phyloP scores from a whole-genome alignment of 2,329 filamentous ascomycete species.

The Neopestalotiopsis clavispora region DNA sequence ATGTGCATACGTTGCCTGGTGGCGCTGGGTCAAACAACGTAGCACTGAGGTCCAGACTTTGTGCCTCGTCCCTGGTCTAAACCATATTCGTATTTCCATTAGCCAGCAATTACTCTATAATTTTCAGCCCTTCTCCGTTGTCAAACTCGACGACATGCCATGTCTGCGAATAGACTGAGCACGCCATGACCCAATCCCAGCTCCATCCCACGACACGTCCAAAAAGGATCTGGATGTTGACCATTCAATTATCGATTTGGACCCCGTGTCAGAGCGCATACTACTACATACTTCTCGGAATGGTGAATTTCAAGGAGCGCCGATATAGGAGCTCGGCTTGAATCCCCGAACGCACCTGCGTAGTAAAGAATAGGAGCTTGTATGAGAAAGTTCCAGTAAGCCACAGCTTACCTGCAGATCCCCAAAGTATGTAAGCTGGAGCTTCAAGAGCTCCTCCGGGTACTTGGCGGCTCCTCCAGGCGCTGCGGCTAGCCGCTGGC shows the following conservation, averaged over 20 bases:
- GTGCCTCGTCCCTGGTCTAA: slow-evolving; percentile 1
- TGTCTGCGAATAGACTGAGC: not conserved
- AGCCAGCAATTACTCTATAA: slow-evolving; percentile 2
- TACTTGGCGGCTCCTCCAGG: not conserved
- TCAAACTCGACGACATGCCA: slow-evolving; percentile 9
- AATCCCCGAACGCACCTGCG: not conserved
- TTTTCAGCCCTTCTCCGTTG: slow-evolving; percentile 1
- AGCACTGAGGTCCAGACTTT: not conserved
- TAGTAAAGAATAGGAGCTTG: not conserved
- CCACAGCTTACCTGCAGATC: not conserved
- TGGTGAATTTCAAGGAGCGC: not conserved
- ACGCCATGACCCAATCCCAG: not conserved
- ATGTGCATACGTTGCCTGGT: not conserved
- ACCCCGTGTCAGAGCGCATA: not conserved
- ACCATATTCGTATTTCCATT: not conserved
- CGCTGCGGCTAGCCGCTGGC: not conserved
- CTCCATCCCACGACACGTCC: not conserved
- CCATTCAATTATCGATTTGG: not conserved
- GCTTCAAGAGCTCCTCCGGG: not conserved
- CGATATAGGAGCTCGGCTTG: not conserved
- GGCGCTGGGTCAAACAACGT: not conserved
- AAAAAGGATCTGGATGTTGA: not conserved
- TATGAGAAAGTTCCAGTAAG: not conserved
- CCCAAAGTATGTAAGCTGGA: not conserved
- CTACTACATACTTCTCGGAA: not conserved